Conservation (phyloP, 768 basidiomycete species). For the Daedalea quercina region DNA sequence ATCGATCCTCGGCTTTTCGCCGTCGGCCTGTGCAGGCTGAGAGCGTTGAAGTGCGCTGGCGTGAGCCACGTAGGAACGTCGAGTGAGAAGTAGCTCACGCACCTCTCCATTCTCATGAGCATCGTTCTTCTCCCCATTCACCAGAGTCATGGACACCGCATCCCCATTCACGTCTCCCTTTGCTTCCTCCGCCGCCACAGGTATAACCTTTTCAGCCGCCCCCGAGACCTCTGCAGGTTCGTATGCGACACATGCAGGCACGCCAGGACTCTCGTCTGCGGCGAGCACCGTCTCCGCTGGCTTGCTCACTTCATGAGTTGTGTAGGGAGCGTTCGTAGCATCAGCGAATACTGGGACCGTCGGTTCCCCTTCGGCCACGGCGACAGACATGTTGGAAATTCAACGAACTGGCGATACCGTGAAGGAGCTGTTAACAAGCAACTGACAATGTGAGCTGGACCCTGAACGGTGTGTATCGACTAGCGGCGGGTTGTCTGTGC, state of each 20-base stretch:
- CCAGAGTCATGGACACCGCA: neutral
- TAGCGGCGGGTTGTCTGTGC: neutral
- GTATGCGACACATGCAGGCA: no score
- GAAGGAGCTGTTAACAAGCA: neutral
- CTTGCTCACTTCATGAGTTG: neutral
- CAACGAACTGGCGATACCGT: neutral
- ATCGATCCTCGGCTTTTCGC: neutral
- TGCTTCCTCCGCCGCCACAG: conserved; percentile 3
- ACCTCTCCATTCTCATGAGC: neutral
- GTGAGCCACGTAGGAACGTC: neutral
- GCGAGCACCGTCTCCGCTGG: neutral
- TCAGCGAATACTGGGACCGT: conserved; percentile 7
- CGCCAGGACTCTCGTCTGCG: no score
- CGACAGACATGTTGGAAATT: conserved; percentile 13
- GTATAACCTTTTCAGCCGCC: conserved; percentile 1
- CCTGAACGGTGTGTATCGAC: neutral
- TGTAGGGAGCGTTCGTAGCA: conserved; percentile 2
- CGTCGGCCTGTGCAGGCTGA: neutral
- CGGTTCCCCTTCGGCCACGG: conserved; percentile 13
- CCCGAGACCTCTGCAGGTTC: neutral
- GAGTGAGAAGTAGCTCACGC: neutral
- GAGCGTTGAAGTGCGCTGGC: neutral
- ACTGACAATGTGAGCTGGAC: neutral
- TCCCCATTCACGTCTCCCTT: neutral
- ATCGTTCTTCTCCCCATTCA: neutral